phyloP scores from a whole-genome alignment of 2,329 filamentous ascomycete genomes.

The Myriosclerotinia curreyana region DNA sequence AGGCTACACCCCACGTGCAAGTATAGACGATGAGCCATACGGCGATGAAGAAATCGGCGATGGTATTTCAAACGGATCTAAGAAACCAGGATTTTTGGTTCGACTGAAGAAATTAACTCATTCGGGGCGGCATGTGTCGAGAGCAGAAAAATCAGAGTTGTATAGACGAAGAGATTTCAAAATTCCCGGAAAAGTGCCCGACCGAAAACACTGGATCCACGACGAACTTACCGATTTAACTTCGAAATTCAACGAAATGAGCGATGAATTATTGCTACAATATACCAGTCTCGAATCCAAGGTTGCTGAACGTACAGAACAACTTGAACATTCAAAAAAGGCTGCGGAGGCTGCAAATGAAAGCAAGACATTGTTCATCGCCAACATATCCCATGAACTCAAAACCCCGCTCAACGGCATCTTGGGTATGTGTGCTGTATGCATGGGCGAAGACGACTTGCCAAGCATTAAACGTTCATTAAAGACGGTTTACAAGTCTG shows the following conservation, averaged over 20 bases:
- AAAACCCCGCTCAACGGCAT: conserved; percentile 86
- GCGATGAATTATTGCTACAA: conserved; percentile 63
- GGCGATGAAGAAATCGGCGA: conserved; percentile 29
- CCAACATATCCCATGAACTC: conserved; percentile 67
- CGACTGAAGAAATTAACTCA: conserved; percentile 34
- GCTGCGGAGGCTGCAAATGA: conserved; percentile 93
- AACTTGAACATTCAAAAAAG: conserved; percentile 86
- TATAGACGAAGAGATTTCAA: conserved; percentile 57
- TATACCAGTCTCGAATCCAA: conserved; percentile 82
- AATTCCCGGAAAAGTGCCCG: conserved; percentile 78
- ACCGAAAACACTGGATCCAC: conserved; percentile 70
- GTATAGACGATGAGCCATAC: conserved; percentile 29
- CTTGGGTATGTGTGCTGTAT: conserved; percentile 87
- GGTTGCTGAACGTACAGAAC: conserved; percentile 75
- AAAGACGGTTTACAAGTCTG: conserved; percentile 85
- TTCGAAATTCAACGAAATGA: conserved; percentile 22
- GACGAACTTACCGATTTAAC: conserved; percentile 74
- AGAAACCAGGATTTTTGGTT: conserved; percentile 37
- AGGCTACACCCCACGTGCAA: conserved; percentile 37
- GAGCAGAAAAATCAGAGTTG: conserved; percentile 44
- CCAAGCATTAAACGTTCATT: conserved; percentile 76
- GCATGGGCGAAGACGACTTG: conserved; percentile 86
- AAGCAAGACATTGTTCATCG: conserved; percentile 96
- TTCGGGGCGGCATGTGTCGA: conserved; percentile 31
- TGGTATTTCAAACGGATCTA: conserved; percentile 31